phyloP scores from a whole-genome alignment of 768 basidiomycete species.

The Lactifluus piperatus region DNA sequence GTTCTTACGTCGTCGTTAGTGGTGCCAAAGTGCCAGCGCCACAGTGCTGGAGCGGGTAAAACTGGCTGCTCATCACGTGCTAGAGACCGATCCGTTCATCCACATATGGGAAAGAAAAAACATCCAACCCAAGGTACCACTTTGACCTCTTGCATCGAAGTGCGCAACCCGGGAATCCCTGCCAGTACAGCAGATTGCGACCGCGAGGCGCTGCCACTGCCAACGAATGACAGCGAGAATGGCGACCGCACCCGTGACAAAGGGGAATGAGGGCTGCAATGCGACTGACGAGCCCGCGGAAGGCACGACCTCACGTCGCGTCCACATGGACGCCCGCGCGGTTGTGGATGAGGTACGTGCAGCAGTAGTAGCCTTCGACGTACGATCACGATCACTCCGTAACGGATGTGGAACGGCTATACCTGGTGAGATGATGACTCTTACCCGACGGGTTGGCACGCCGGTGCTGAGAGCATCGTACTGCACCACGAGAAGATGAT shows the following conservation, averaged over 20 bases:
- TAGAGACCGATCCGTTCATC: too few species aligned
- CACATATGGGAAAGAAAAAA: too few species aligned
- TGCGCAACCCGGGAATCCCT: neutral
- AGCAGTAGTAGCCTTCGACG: neutral
- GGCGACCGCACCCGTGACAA: constrained; percentile 7
- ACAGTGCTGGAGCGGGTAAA: too few species aligned
- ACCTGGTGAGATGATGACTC: neutral
- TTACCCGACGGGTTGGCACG: constrained; percentile 24
- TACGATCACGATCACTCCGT: constrained; percentile 21
- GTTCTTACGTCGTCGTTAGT: too few species aligned
- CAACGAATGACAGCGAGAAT: neutral
- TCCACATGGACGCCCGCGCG: constrained; percentile 22
- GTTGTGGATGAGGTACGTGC: constrained; percentile 18
- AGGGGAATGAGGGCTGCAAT: constrained; percentile 5
- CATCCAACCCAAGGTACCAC: too few species aligned
- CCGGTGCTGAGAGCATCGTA: constrained; percentile 28
- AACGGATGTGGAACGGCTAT: constrained; percentile 27
- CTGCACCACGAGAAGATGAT: constrained; percentile 14
- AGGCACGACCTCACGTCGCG: constrained; percentile 11
- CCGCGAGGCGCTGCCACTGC: neutral
- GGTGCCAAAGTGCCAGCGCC: too few species aligned
- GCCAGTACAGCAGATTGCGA: neutral
- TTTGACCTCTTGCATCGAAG: constrained; percentile 11
- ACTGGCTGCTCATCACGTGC: too few species aligned
- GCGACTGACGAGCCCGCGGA: constrained; percentile 1